Conservation (phyloP, 2,329 filamentous ascomycete genomes). For the Allantophomopsis cytisporea region DNA sequence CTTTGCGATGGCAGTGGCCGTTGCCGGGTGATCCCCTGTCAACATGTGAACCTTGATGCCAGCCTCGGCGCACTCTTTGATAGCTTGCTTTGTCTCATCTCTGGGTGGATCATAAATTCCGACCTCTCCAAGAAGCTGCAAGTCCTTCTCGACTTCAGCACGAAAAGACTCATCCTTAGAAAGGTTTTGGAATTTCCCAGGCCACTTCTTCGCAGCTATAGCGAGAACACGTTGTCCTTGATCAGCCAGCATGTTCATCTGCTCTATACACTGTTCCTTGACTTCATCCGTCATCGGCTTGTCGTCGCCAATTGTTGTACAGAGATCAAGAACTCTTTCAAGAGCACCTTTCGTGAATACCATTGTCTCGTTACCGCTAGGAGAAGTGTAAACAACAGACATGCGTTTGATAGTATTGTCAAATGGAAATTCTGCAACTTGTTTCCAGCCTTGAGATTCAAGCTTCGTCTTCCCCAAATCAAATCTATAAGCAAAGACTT, state of each 20-base stretch:
- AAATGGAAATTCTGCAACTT: conserved; percentile 49
- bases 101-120: conserved; percentile 46
- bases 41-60: conserved; percentile 69
- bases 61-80: conserved; percentile 49
- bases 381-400: conserved; percentile 42
- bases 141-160: conserved; percentile 33
- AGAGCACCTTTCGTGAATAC: conserved; percentile 51
- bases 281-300: conserved; percentile 23
- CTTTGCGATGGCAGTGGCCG: conserved; percentile 39
- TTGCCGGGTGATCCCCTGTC: conserved; percentile 43
- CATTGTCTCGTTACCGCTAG: conserved; percentile 15
- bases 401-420: conserved; percentile 53
- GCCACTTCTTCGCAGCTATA: conserved; percentile 28
- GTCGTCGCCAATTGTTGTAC: conserved; percentile 28
- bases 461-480: conserved; percentile 29
- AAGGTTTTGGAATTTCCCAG: conserved; percentile 7
- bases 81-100: conserved; percentile 40
- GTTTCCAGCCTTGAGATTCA: conserved; percentile 27
- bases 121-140: conserved; percentile 40
- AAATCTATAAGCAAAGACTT: conserved; percentile 51
- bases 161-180: conserved; percentile 9
- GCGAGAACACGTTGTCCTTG: conserved; percentile 48
- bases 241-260: conserved; percentile 40
- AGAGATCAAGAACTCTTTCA: conserved; percentile 43
- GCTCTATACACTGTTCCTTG: conserved; percentile 31